Conservation (phyloP, 257 asterid genomes). For the Scutellaria galericulata region DNA sequence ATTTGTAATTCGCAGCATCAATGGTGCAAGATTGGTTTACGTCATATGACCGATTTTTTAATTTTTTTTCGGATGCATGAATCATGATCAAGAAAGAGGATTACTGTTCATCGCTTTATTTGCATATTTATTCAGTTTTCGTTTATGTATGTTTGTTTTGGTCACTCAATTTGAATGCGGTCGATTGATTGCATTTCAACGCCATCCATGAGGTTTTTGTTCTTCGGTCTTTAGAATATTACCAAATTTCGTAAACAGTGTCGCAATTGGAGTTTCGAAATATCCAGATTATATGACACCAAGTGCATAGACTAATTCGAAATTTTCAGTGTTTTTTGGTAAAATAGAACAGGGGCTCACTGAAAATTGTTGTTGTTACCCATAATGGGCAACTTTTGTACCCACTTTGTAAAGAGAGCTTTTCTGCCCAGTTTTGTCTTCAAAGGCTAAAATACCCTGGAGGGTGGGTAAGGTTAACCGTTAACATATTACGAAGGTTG, state of each 20-base stretch:
- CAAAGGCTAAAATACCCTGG: too few species aligned
- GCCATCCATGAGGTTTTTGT: neutral
- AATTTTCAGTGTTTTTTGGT: too few species aligned
- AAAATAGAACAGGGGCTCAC: too few species aligned
- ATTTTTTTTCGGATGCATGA: neutral
- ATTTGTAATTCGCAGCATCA: neutral
- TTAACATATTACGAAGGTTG: too few species aligned
- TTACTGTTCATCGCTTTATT: neutral
- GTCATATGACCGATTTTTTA: too few species aligned
- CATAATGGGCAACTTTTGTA: too few species aligned
- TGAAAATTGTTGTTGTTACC: too few species aligned
- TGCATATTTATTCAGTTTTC: neutral
- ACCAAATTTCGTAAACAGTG: neutral
- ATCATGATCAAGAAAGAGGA: neutral
- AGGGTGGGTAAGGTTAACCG: too few species aligned
- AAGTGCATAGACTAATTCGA: too few species aligned
- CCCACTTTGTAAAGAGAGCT: too few species aligned
- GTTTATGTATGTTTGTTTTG: neutral
- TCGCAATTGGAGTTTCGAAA: slow-evolving; percentile 12
- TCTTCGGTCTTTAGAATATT: neutral
- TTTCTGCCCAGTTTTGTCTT: too few species aligned
- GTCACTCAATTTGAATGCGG: neutral
- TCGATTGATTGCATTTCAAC: neutral
- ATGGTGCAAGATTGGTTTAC: slow-evolving; percentile 18
- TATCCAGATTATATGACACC: too few species aligned